phyloP scores from a whole-genome alignment of 2,329 filamentous ascomycete genomes.

The Pyricularia pennisetigena region DNA sequence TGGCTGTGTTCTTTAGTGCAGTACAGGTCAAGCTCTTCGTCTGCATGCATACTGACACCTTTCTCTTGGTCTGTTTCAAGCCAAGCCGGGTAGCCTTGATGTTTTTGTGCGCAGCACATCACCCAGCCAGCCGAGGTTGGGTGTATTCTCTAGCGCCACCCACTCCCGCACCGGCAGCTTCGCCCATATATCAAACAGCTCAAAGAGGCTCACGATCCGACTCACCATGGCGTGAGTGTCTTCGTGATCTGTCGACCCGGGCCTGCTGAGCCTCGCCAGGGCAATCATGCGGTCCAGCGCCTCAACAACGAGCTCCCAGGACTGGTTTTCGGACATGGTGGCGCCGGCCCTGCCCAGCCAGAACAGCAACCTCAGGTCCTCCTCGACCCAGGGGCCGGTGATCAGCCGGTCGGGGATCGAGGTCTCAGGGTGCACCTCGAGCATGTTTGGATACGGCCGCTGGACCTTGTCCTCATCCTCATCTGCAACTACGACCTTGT shows the following conservation, averaged over 20 bases:
- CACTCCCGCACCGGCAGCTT: background rate
- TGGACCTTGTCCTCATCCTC: background rate
- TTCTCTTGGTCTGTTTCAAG: background rate
- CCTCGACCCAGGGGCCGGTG: constrained; percentile 13
- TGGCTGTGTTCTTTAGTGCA: too few species aligned
- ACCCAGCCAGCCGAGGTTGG: background rate
- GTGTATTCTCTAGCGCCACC: background rate
- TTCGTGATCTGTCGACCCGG: background rate
- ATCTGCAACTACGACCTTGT: background rate
- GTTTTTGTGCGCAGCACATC: background rate
- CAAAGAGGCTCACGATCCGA: background rate
- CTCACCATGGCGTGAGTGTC: background rate
- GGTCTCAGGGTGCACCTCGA: constrained; percentile 15
- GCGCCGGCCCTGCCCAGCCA: constrained; percentile 19
- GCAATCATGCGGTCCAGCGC: background rate
- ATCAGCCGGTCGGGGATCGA: constrained; percentile 17
- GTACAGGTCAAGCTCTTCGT: too few species aligned
- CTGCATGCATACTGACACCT: too few species aligned
- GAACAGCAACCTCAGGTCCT: constrained; percentile 14
- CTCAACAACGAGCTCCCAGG: constrained; percentile 15
- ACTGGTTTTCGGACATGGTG: constrained; percentile 10
- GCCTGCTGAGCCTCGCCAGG: background rate
- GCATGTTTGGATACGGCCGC: constrained; percentile 5
- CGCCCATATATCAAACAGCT: background rate
- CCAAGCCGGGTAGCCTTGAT: background rate